Base-by-base conservation (phyloP, 148 eudicot genomes). In the Camellia sinensis region DNA sequence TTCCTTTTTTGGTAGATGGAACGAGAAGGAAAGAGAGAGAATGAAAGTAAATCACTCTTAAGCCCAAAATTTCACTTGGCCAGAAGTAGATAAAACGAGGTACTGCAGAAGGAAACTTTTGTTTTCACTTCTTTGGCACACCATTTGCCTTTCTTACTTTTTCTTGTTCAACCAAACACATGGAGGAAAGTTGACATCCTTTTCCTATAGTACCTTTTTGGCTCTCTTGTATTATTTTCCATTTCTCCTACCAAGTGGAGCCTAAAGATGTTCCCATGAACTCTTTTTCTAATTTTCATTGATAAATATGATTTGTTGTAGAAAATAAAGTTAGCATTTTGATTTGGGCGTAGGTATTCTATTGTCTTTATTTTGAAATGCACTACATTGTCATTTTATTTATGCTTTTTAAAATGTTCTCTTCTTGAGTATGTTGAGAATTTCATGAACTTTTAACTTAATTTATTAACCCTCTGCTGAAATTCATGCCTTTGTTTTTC, bases 401-500 rank as follows among this genome's bases (percentile, higher is more conserved):
- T 45, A 18, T 76, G 11, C 45, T 7, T n/a, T 68, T 14, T 10
- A 45, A 10, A 14, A 37, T 66, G 19, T 65, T 37, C 8, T 67
- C n/a, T 46, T 63, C 19, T 14, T 66, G 22, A 8, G 8, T 52
- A n/a, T 52, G 57, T 50, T 52, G 2, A 50, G 43, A 46, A 21
- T 50, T 73, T 73, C n/a, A 4, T 52, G 7, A 67, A 67, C 37
- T 53, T 66, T 17, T 37, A 15, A 37, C 18, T 77, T 13, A 9
- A 15, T 52, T 10, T 43, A 14, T 48, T 7, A 21, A 44, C 6
- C 29, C 40, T 44, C 12, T 59, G 15, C 63, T 71, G 75, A 40
- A 66, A 44, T 52, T 84, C n/a, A 79, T 6, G 53, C 46, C 4
- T 56, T 13, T 57, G 45, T 6, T 74, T 72, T 66, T 53, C 67